phyloP scores from a whole-genome alignment of 768 basidiomycete species.

The Collybia sordida region DNA sequence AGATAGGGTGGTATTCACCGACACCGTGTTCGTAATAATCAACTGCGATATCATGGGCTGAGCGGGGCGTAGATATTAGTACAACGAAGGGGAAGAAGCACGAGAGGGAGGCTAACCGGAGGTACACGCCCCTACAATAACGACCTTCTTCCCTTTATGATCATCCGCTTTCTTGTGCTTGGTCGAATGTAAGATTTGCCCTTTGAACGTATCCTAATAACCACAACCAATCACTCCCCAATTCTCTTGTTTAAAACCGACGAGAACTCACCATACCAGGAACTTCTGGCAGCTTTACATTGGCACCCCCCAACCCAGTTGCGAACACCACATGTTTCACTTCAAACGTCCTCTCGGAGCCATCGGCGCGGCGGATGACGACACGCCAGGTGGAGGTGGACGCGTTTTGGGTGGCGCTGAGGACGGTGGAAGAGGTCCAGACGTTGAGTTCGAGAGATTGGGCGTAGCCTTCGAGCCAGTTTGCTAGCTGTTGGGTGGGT shows the following conservation, averaged over 20 bases:
- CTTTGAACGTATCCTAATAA: constrained; percentile 42
- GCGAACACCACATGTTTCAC: constrained; percentile 53
- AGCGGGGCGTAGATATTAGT: too few species aligned
- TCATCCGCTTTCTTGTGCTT: constrained; percentile 46
- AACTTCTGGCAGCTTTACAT: constrained; percentile 42
- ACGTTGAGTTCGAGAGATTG: constrained; percentile 60
- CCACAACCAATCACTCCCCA: neutral
- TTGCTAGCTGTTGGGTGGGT: constrained; percentile 43
- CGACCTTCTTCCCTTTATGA: constrained; percentile 60
- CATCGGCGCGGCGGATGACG: constrained; percentile 32
- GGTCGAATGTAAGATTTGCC: constrained; percentile 51
- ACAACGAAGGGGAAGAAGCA: too few species aligned
- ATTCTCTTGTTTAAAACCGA: constrained; percentile 25
- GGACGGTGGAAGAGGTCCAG: constrained; percentile 52
- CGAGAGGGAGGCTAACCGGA: constrained; percentile 35
- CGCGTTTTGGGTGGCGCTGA: constrained; percentile 31
- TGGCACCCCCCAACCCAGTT: constrained; percentile 50
- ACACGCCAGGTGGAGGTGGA: constrained; percentile 40
- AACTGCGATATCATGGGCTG: constrained; percentile 44
- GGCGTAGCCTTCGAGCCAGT: constrained; percentile 69
- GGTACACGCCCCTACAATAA: constrained; percentile 69
- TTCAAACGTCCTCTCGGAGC: constrained; percentile 34
- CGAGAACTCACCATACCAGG: constrained; percentile 40
- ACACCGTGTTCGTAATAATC: constrained; percentile 47
- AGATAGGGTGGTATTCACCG: constrained; percentile 15